phyloP scores from a whole-genome alignment of 345 rosid genomes.

The Excoecaria cochinchinensis region DNA sequence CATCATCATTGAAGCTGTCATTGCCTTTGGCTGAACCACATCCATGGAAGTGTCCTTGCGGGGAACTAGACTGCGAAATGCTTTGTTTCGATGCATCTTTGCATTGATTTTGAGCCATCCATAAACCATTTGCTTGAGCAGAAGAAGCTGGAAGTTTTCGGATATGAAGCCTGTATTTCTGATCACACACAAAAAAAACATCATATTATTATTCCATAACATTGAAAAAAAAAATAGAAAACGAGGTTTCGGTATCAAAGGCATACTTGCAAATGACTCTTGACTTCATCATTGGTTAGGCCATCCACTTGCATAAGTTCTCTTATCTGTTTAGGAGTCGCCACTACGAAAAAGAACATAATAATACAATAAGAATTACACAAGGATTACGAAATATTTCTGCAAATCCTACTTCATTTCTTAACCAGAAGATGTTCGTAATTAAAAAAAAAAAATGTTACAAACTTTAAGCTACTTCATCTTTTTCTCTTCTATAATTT shows the following conservation, averaged over 20 bases:
- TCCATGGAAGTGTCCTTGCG: constrained; percentile 10
- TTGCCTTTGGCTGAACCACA: constrained; percentile 8
- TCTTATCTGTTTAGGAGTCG: constrained; percentile 32
- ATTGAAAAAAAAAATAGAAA: background rate
- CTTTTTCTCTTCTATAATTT: background rate
- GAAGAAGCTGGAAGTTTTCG: constrained; percentile 21
- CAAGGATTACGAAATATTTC: background rate
- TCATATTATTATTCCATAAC: background rate
- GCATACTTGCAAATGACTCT: constrained; percentile 31
- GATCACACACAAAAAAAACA: constrained; percentile 1
- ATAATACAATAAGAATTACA: background rate
- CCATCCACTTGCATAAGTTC: constrained; percentile 34
- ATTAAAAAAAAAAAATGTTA: background rate
- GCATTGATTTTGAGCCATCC: constrained; percentile 12
- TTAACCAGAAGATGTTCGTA: background rate
- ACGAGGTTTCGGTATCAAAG: background rate
- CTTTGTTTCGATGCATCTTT: constrained; percentile 5
- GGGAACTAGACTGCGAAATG: constrained; percentile 13
- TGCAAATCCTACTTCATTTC: too few species aligned
- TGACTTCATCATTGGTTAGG: constrained; percentile 34
- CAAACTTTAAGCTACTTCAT: background rate
- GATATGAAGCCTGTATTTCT: constrained; percentile 32
- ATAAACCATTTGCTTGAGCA: constrained; percentile 12
- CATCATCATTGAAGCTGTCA: constrained; percentile 11
- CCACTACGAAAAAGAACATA: constrained; percentile 13